Evolutionary conservation across 805 yeast genomes (phyloP).

Genomic region (Saccharomyces paradoxus): DNA sequence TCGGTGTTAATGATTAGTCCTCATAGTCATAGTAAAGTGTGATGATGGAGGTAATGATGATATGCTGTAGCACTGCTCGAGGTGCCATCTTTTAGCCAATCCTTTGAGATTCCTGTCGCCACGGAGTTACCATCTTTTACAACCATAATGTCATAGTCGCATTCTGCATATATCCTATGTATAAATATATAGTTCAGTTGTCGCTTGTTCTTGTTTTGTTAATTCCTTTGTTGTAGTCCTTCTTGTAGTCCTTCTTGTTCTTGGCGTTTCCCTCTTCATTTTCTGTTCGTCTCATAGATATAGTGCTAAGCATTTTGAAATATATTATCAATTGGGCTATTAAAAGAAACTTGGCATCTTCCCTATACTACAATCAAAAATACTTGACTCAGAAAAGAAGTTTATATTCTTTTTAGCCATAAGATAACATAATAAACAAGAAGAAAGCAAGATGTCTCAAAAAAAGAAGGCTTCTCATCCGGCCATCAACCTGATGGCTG

Average conservation of each 20-base stretch:
- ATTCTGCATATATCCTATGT: neutral
- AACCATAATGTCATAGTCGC: neutral
- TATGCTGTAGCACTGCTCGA: neutral
- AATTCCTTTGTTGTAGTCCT: neutral
- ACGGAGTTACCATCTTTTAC: neutral
- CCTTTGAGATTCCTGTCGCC: neutral
- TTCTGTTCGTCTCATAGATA: neutral
- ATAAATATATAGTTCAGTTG: neutral
- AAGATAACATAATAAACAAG: neutral
- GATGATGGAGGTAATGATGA: neutral
- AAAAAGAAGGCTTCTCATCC: constrained; percentile 35
- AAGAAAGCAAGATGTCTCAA: constrained; percentile 13
- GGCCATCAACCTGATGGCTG: constrained; percentile 70
- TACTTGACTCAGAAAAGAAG: neutral
- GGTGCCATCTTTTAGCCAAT: neutral
- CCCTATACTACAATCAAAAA: neutral
- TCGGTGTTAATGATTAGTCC: neutral
- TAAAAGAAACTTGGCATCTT: neutral
- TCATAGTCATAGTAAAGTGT: neutral
- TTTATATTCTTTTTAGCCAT: neutral
- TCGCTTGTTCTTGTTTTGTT: neutral
- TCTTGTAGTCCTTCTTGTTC: neutral
- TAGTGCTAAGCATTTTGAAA: neutral
- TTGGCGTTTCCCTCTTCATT: neutral
- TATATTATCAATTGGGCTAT: neutral